Percentiles rank a stretch among this genome's conserved stretches.
phyloP scores from a whole-genome alignment of 1,284 basidiomycete species.

The Ustilago tritici region DNA sequence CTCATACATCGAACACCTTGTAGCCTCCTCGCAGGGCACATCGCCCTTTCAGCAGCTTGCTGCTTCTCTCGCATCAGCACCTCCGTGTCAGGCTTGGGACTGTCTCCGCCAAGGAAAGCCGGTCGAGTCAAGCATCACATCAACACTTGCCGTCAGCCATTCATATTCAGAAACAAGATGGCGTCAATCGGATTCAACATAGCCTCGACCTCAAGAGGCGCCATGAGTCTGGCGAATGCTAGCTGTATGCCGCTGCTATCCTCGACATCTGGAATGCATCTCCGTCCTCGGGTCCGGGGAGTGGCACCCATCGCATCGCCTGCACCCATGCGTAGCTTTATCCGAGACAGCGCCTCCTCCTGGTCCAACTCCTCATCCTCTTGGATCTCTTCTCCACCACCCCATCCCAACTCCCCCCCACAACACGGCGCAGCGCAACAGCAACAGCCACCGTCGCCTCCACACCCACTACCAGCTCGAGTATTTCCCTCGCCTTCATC shows the following conservation, averaged over 20 bases:
- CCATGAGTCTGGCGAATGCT: conserved; percentile 5
- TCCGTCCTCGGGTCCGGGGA: conserved; percentile 13
- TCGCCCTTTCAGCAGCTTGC: background rate
- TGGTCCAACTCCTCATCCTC: conserved; percentile 34
- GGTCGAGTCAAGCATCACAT: background rate
- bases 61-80: background rate
- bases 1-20: too few relatives aligned
- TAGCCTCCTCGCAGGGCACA: background rate
- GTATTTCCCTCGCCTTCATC: conserved; percentile 25
- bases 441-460: conserved; percentile 5
- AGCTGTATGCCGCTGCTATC: conserved; percentile 8
- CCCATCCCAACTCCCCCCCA: background rate
- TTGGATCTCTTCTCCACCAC: conserved; percentile 28
- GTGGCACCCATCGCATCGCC: background rate
- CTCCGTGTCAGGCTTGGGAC: too few relatives aligned
- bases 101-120: background rate
- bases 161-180: conserved; percentile 8
- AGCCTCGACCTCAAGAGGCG: conserved; percentile 27
- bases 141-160: background rate
- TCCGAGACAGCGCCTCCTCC: conserved; percentile 30
- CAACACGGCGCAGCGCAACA: conserved; percentile 5
- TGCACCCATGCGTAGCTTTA: conserved; percentile 21
- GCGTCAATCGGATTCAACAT: conserved; percentile 28
- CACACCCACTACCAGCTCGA: conserved; percentile 34
- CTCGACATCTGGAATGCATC: conserved; percentile 11